phyloP scores from a whole-genome alignment of 352 stramenopile genomes.

The Phytophthora pini region DNA sequence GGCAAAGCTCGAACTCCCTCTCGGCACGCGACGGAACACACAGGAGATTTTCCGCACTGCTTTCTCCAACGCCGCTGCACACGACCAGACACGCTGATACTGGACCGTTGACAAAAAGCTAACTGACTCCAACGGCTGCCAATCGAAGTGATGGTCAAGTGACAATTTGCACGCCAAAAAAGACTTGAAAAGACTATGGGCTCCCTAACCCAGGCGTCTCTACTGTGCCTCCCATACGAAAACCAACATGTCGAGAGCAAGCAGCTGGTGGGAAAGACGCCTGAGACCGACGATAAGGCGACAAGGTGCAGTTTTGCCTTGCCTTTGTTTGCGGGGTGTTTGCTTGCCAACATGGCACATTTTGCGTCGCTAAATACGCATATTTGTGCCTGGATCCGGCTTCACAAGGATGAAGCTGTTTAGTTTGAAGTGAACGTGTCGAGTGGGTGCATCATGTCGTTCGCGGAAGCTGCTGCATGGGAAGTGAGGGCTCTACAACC shows the following conservation, averaged over 20 bases:
- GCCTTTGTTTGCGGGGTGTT: neutral
- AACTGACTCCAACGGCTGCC: slow-evolving; percentile 32
- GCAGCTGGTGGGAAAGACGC: slow-evolving; percentile 12
- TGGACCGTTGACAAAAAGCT: slow-evolving; percentile 11
- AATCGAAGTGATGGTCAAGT: slow-evolving; percentile 27
- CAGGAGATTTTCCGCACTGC: slow-evolving; percentile 32
- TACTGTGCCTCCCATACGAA: slow-evolving; percentile 10
- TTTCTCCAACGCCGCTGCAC: slow-evolving; percentile 3
- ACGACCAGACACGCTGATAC: slow-evolving; percentile 27
- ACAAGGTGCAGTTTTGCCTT: neutral
- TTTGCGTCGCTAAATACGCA: slow-evolving; percentile 8
- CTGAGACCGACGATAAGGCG: slow-evolving; percentile 14
- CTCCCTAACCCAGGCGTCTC: neutral
- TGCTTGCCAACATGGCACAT: neutral
- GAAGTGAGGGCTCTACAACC: slow-evolving; percentile 3
- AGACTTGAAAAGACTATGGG: neutral
- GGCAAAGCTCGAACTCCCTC: slow-evolving; percentile 16
- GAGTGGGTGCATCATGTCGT: neutral
- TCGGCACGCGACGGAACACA: slow-evolving; percentile 26
- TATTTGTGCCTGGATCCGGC: neutral
- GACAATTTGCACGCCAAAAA: neutral
- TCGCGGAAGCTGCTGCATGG: slow-evolving; percentile 14
- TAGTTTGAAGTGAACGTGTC: neutral
- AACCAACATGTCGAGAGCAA: neutral
- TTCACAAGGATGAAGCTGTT: neutral